Conservation (phyloP, 2,329 filamentous ascomycete species). For the Fusarium sp. region DNA sequence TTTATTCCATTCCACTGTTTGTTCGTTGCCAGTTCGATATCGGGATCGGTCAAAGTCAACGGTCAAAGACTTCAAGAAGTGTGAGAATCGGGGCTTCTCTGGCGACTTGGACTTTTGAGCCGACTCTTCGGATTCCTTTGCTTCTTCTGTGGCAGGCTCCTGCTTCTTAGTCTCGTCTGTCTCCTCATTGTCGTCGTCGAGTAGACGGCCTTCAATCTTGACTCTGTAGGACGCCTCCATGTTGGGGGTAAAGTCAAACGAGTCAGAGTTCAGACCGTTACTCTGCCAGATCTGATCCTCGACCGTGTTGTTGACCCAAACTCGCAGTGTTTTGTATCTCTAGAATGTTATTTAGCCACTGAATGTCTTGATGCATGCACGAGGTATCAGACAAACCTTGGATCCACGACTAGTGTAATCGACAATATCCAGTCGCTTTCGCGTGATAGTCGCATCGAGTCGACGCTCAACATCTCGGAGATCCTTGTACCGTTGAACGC, state of each 20-base stretch:
- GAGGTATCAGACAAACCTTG: constrained; percentile 63
- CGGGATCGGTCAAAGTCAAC: constrained; percentile 78
- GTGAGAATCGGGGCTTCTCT: constrained; percentile 72
- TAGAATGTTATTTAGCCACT: constrained; percentile 50
- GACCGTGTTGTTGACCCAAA: constrained; percentile 95
- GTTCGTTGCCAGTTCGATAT: constrained; percentile 67
- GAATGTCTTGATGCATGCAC: background rate
- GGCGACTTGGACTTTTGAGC: constrained; percentile 54
- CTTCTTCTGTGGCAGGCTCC: constrained; percentile 50
- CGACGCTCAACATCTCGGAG: constrained; percentile 88
- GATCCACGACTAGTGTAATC: constrained; percentile 81
- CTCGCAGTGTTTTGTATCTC: constrained; percentile 85
- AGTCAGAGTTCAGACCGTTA: constrained; percentile 74
- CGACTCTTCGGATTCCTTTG: constrained; percentile 47
- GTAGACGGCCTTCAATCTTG: constrained; percentile 88
- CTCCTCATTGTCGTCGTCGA: constrained; percentile 76
- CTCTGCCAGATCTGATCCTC: constrained; percentile 96
- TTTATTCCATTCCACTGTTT: constrained; percentile 87
- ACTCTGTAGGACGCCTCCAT: constrained; percentile 86
- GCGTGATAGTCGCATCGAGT: constrained; percentile 91
- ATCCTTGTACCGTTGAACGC: constrained; percentile 83
- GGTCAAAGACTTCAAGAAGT: constrained; percentile 85
- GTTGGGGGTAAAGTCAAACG: constrained; percentile 84
- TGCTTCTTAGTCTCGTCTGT: constrained; percentile 63
- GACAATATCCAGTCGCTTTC: constrained; percentile 91